Conservation (phyloP, 345 rosid species). For the Geranium brycei region DNA sequence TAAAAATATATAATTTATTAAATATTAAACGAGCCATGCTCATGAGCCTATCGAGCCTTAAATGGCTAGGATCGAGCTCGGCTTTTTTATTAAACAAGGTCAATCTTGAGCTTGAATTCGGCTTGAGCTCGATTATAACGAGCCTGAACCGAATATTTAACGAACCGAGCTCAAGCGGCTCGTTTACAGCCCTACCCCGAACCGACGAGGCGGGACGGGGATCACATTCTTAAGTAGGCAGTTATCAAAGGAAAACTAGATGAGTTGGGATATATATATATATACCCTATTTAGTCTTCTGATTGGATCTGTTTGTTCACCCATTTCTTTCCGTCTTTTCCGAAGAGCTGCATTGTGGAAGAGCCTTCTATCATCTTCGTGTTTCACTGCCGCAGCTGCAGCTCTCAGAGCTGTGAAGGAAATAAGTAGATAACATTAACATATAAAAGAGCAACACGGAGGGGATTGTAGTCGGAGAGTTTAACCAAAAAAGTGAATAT, state of each 20-base stretch:
- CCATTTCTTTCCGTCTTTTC: conserved; percentile 86
- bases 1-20: too few relatives aligned
- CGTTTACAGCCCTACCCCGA: too few relatives aligned
- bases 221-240: background rate
- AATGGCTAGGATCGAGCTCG: too few relatives aligned
- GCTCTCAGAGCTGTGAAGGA: conserved; percentile 73
- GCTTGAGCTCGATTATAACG: too few relatives aligned
- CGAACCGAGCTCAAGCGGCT: too few relatives aligned
- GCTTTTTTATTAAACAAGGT: too few relatives aligned
- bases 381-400: conserved; percentile 83
- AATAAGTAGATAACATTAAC: background rate
- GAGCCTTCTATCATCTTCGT: conserved; percentile 78
- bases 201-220: too few relatives aligned
- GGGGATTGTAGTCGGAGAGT: background rate
- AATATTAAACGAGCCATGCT: too few relatives aligned
- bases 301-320: conserved; percentile 54
- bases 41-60: too few relatives aligned
- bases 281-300: conserved; percentile 42
- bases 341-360: conserved; percentile 86
- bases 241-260: conserved; percentile 2
- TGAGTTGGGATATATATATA: conserved; percentile 20
- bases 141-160: too few relatives aligned
- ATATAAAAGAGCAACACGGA: background rate
- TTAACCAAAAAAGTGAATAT: conserved; percentile 6
- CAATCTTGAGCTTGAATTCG: too few relatives aligned